phyloP scores from a whole-genome alignment of 257 asterid species.

The Solanum etuberosum region DNA sequence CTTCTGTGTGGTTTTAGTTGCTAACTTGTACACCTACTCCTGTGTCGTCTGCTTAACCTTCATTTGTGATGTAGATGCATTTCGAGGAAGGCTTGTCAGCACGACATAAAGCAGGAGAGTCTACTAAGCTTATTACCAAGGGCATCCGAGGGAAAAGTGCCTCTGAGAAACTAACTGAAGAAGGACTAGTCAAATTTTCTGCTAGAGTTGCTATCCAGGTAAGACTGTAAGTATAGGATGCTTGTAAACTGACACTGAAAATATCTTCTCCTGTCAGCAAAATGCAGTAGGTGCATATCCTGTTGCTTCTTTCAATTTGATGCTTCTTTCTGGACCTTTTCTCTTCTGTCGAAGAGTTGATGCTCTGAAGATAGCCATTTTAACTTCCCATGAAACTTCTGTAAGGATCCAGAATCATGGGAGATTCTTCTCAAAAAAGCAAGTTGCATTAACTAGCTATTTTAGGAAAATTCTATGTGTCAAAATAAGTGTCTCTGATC shows the following conservation, averaged over 20 bases:
- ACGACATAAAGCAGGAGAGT: constrained; percentile 61
- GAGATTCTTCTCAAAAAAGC: not conserved
- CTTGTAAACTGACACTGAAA: not conserved
- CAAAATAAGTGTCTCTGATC: not conserved
- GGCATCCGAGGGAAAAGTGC: constrained; percentile 77
- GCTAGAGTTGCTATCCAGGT: constrained; percentile 90
- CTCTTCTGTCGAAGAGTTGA: not conserved
- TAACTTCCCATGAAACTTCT: not conserved
- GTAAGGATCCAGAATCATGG: not conserved
- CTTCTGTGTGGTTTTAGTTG: not conserved
- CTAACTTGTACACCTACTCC: not conserved
- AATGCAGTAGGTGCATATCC: not conserved
- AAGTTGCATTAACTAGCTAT: not conserved
- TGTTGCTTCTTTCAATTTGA: not conserved
- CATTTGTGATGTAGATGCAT: constrained; percentile 53
- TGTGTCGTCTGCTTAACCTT: constrained; percentile 2
- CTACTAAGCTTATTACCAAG: constrained; percentile 69
- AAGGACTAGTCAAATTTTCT: constrained; percentile 84
- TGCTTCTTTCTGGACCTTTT: not conserved
- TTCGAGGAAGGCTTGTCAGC: constrained; percentile 86
- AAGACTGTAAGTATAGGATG: not conserved
- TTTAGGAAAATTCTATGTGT: not conserved
- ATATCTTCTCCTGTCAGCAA: not conserved
- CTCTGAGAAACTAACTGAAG: constrained; percentile 87
- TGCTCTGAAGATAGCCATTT: not conserved